Base-by-base conservation (phyloP, 306 rosid species). In the Crotalaria pallida region DNA sequence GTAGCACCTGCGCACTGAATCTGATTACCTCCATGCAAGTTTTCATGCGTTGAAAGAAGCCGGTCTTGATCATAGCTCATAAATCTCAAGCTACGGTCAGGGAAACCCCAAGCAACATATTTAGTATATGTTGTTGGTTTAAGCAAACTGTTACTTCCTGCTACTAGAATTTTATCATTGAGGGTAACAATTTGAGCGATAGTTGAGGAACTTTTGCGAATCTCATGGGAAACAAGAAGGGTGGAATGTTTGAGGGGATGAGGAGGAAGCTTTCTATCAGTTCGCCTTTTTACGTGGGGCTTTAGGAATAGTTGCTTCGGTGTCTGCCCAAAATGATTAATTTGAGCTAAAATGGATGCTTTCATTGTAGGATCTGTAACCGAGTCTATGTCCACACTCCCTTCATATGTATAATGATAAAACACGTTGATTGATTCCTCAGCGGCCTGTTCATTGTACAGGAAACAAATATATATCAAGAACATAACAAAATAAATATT, bases 261-360 rank as follows among this genome's bases (percentile, higher is more conserved):
- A 65, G 92, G 85, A 77, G 88, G 97, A 72, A 84, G 77, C 68
- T 86, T 95, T 74, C 88, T 80, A 72, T 91, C 95, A 36, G 80
- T 88, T 61, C 88, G 85, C 80, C 99, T 87, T 82, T 91, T 89
- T 73, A 72, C 96, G 48, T 95, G 99, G 75, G 99, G 80, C 74
- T 89, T 95, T 71, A 74, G 93, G 80, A 95, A 95, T 62, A 95
- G 84, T 69, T 95, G 99, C 82, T 95, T 95, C 23, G 99, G 99
- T 19, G 99, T 95, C 90, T 95, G 99, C 80, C 99, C 99, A 85
- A 95, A 95, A 84, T 95, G 97, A 85, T 95, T 95, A 60, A 95
- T 95, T 76, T 95, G 99, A 33, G 99, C 97, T 77, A 95, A 83
- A 86, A 95, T 95, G 72, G 99, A 91, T 75, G 99, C 99, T 82